Evolutionary conservation across 2,329 filamentous ascomycete genomes (phyloP), one percentile per base, ranked within the genome.

Genomic region (Fusarium longipes): DNA sequence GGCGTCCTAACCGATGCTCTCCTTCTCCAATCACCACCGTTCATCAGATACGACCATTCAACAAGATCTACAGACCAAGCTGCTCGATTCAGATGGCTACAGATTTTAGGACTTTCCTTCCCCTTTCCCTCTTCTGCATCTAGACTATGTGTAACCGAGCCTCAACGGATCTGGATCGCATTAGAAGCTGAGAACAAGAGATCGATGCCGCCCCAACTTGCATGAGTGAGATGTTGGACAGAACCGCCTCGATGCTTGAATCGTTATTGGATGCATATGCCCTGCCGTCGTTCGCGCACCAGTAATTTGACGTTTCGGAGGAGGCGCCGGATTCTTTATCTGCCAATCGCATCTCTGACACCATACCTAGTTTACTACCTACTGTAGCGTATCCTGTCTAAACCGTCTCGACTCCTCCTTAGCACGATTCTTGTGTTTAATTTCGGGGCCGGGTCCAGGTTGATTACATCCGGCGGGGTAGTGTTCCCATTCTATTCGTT

Each of bases 21-120:
- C 29, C n/a, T 6, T 30, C 36, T 59, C 62, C 58, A 67, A 64
- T 64, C 63, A 59, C 22, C 20, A 33, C 9, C 29, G 14, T 43
- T 24, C 45, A 47, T 63, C 58, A 63, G 43, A 57, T 47, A 45
- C 50, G 50, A 50, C 38, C 25, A 24, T 38, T 40, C 27, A 20
- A 22, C 18, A 14, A 62, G 36, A 63, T 63, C 32, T 47, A 30
- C 51, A n/a, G 10, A 33, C 22, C 22, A 8, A 44, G n/a, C 42
- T 63, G 3, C 45, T 49, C 24, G 24, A 48, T 61, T 20, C 25
- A 56, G 32, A 42, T 33, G 24, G 25, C 32, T 22, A 43, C 50
- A 43, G 27, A 29, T 55, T 14, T 22, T 44, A n/a, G 18, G 32
- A n/a, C 35, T 42, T 51, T 32, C 42, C 29, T 32, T 57, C 43